A percentile compares a stretch with the other conserved stretches of the same genome.
Evolutionary conservation across 2,329 filamentous ascomycete species (phyloP).

Genomic region (Talaromyces sp.): DNA sequence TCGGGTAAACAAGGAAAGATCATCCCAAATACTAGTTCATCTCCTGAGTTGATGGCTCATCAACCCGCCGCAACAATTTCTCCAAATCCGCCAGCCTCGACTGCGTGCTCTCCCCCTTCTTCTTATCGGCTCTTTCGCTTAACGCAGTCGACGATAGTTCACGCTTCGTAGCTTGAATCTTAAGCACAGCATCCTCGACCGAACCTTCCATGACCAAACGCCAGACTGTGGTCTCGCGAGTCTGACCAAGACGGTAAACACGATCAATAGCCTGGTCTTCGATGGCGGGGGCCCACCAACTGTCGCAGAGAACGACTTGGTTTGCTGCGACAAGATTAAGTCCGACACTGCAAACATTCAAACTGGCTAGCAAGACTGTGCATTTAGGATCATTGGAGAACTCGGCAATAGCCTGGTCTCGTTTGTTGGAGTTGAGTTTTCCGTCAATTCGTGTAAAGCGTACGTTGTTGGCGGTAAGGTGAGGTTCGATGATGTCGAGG

Average conservation of each 20-base stretch:
- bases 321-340: slow-evolving; percentile 83
- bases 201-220: slow-evolving; percentile 74
- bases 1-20: background rate
- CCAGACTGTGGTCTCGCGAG: slow-evolving; percentile 72
- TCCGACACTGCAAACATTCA: slow-evolving; percentile 79
- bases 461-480: slow-evolving; percentile 60
- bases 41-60: background rate
- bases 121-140: slow-evolving; percentile 62
- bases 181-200: slow-evolving; percentile 76
- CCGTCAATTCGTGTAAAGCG: slow-evolving; percentile 74
- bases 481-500: slow-evolving; percentile 69
- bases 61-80: slow-evolving; percentile 25
- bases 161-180: slow-evolving; percentile 75
- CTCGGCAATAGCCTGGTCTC: slow-evolving; percentile 67
- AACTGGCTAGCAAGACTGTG: slow-evolving; percentile 74
- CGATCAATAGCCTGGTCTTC: slow-evolving; percentile 89
- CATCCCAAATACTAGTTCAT: background rate
- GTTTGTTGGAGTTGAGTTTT: slow-evolving; percentile 64
- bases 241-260: slow-evolving; percentile 82
- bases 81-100: slow-evolving; percentile 53
- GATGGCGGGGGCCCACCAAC: slow-evolving; percentile 90
- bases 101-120: slow-evolving; percentile 52
- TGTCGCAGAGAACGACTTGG: slow-evolving; percentile 78
- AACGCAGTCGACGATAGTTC: slow-evolving; percentile 75
- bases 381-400: slow-evolving; percentile 66